Base-by-base conservation (phyloP, 441 rosid species). In the Metrosideros polymorpha region DNA sequence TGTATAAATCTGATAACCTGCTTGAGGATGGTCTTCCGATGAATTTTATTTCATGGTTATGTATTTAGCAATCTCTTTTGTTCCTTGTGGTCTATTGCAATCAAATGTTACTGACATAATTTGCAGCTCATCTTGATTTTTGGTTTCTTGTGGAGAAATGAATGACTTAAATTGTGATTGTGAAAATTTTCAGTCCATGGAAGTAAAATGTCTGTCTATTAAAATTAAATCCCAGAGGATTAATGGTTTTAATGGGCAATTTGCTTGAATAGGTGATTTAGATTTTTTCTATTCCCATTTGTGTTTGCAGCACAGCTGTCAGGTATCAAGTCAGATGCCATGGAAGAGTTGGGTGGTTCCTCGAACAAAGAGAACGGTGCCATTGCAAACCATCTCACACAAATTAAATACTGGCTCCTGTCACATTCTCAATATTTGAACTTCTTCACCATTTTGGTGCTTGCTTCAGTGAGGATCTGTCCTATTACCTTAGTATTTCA, bases 361-460 rank as follows among this genome's bases (percentile, higher is more conserved):
- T 86, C 94, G 35, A 83, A 90, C 76, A 94, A 94, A 84, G 92
- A 89, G 87, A 90, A 57, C 82, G 98, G 99, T 86, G 84, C 93
- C 84, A 84, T 95, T 84, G 92, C 93, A 86, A 88, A 89, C 82
- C 91, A 87, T 47, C 90, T 97, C 22, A 91, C 85, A 77, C 86
- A 88, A 86, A 91, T 95, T 83, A 95, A 97, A 88, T 89, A 87
- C 85, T 96, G 98, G 99, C 87, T 97, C 85, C 87, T 92, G 49
- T 91, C 97, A 47, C 98, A 93, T 84, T 89, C 99, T 57, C 98
- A 95, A 61, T 95, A 94, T 91, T 87, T 96, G 92, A 97, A 97
- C 94, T 97, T 96, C 92, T 89, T 95, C 89, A 95, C 98, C 19
- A 95, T 97, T 83, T 92, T 97, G 89, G 89, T 94, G 87, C 99